A percentile compares a stretch with the other conserved stretches of the same genome.
phyloP scores from a whole-genome alignment of 2,329 filamentous ascomycete genomes.

The Boeremia exigua region DNA sequence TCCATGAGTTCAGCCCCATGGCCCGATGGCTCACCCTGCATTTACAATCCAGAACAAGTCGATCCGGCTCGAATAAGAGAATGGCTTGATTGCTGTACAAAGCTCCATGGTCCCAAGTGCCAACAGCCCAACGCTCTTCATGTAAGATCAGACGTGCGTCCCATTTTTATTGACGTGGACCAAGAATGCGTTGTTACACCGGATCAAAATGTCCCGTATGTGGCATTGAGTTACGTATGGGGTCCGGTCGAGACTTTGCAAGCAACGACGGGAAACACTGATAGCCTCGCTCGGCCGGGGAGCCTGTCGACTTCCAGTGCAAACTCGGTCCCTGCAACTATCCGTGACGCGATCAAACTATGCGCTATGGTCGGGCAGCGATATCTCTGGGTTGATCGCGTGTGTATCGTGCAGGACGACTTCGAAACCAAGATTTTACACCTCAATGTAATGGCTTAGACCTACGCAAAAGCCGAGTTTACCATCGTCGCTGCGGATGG shows the following conservation, averaged over 20 bases:
- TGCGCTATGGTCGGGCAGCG: neutral
- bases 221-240: neutral
- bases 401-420: neutral
- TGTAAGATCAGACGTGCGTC: neutral
- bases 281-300: neutral
- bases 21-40: neutral
- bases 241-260: neutral
- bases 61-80: neutral
- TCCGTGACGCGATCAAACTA: neutral
- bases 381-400: neutral
- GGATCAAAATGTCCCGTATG: neutral
- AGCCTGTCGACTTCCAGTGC: neutral
- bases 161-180: neutral
- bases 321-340: neutral
- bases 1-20: neutral
- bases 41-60: neutral
- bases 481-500: neutral
- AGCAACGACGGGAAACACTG: neutral
- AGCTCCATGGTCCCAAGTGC: neutral
- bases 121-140: neutral
- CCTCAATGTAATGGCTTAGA: neutral
- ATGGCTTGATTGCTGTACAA: neutral
- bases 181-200: neutral
- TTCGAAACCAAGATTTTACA: neutral
- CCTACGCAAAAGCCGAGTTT: neutral